A percentile compares a stretch with the other conserved stretches of the same genome.
Conservation (phyloP, 495 filamentous ascomycete genomes). For the Polyplosphaeria fusca region DNA sequence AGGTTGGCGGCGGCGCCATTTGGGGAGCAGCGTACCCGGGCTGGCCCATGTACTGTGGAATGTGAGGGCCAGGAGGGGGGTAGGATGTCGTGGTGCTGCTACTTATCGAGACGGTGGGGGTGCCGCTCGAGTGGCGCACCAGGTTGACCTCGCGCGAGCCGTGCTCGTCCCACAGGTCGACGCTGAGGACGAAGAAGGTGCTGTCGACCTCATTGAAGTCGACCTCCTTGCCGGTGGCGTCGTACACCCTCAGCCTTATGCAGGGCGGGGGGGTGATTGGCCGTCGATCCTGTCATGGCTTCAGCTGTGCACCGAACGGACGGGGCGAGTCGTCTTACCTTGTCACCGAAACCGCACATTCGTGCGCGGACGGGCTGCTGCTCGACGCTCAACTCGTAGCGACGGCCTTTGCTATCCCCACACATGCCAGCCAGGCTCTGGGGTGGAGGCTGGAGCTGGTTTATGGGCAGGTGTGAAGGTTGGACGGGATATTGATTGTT, state of each 20-base stretch:
- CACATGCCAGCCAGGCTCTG: too few relatives aligned
- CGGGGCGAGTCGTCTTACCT: slow-evolving; percentile 54
- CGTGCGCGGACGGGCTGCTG: slow-evolving; percentile 92
- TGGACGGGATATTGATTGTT: too few relatives aligned
- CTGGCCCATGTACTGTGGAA: slow-evolving; percentile 5
- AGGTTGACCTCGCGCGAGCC: slow-evolving; percentile 89
- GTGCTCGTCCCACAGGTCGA: slow-evolving; percentile 86
- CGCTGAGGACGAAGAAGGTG: slow-evolving; percentile 86
- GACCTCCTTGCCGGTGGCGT: slow-evolving; percentile 81
- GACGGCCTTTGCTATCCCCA: too few relatives aligned
- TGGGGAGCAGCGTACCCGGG: neutral
- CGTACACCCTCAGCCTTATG: slow-evolving; percentile 77
- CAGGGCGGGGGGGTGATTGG: slow-evolving; percentile 96
- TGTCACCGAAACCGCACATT: slow-evolving; percentile 99
- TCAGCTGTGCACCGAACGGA: slow-evolving; percentile 7
- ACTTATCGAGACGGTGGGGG: slow-evolving; percentile 84
- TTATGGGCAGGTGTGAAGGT: too few relatives aligned
- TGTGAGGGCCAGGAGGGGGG: slow-evolving; percentile 50
- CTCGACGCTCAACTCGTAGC: slow-evolving; percentile 71
- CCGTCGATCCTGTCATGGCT: slow-evolving; percentile 68
- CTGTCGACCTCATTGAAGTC: slow-evolving; percentile 85
- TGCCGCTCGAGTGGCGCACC: slow-evolving; percentile 68
- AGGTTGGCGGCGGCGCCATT: neutral
- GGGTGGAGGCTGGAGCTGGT: too few relatives aligned
- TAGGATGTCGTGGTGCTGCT: slow-evolving; percentile 77